A percentile compares a stretch with the other conserved stretches of the same genome.
Evolutionary conservation across 768 basidiomycete genomes (phyloP).

Genomic region (Exsudoporus frostii): DNA sequence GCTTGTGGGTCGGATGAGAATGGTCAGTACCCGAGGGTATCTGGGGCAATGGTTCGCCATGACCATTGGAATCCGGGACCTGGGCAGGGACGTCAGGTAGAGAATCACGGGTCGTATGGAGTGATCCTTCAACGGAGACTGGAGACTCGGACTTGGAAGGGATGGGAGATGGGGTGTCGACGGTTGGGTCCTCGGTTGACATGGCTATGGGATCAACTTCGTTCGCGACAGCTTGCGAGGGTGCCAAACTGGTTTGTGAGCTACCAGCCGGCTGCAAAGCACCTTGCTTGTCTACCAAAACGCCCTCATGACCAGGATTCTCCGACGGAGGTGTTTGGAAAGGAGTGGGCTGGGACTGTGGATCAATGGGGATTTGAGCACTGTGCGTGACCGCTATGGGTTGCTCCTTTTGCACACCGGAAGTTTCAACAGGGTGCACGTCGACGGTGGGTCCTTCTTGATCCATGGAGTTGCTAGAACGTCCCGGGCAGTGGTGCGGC

Average conservation of each 20-base stretch:
- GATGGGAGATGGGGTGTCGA: constrained; percentile 9
- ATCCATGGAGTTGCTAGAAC: constrained; percentile 14
- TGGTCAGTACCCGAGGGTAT: constrained; percentile 18
- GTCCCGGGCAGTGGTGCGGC: not conserved
- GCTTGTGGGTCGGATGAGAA: constrained; percentile 39
- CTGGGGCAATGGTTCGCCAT: constrained; percentile 12
- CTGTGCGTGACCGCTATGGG: constrained; percentile 8
- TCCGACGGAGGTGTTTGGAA: constrained; percentile 1
- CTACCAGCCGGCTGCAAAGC: not conserved
- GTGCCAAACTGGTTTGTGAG: not conserved
- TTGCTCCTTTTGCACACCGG: constrained; percentile 4
- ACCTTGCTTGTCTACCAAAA: not conserved
- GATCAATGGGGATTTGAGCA: constrained; percentile 1
- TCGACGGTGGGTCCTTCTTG: constrained; percentile 9
- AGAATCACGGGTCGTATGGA: constrained; percentile 4
- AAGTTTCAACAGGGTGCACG: constrained; percentile 1
- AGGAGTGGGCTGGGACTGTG: constrained; percentile 4
- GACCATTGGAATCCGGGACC: constrained; percentile 12
- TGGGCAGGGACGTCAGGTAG: constrained; percentile 4
- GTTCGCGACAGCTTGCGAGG: constrained; percentile 3
- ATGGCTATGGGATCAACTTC: not conserved
- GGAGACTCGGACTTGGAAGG: constrained; percentile 1
- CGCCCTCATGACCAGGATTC: not conserved
- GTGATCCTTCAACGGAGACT: constrained; percentile 1
- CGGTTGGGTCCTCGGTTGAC: not conserved